A percentile compares a stretch with the other conserved stretches of the same genome.
Conservation (phyloP, 768 basidiomycete genomes). For the Mrakia frigida region DNA sequence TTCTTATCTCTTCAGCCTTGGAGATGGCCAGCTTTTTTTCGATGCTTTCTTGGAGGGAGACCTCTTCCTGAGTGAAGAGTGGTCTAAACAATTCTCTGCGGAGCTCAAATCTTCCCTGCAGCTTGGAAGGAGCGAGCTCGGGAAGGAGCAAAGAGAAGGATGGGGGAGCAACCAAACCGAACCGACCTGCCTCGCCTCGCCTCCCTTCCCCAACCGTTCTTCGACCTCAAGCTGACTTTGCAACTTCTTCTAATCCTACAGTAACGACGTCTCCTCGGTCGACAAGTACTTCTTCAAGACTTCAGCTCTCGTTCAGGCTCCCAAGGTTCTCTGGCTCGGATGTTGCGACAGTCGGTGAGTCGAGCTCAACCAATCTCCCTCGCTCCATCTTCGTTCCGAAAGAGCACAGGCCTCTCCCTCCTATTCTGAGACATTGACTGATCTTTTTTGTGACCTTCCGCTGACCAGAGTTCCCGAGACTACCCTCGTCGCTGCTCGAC, state of each 20-base stretch:
- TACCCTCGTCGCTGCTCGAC: constrained; percentile 32
- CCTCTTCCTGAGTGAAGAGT: too few species aligned
- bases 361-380: not conserved
- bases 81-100: too few species aligned
- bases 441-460: not conserved
- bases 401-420: too few species aligned
- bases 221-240: not conserved
- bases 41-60: too few species aligned
- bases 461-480: constrained; percentile 29
- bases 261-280: constrained; percentile 25
- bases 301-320: constrained; percentile 28
- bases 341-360: constrained; percentile 31
- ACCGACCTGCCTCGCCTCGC: not conserved
- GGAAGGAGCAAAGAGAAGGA: not conserved
- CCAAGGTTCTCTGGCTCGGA: constrained; percentile 33
- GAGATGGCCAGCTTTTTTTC: not conserved
- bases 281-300: constrained; percentile 32
- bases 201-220: not conserved
- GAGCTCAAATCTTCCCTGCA: too few species aligned
- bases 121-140: not conserved
- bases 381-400: not conserved
- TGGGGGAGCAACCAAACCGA: too few species aligned
- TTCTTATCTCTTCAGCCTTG: not conserved
- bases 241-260: not conserved
- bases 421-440: too few species aligned